Evolutionary conservation across 768 basidiomycete genomes (phyloP), one percentile per base, ranked within the genome.

Genomic region (Trametes coccinea): DNA sequence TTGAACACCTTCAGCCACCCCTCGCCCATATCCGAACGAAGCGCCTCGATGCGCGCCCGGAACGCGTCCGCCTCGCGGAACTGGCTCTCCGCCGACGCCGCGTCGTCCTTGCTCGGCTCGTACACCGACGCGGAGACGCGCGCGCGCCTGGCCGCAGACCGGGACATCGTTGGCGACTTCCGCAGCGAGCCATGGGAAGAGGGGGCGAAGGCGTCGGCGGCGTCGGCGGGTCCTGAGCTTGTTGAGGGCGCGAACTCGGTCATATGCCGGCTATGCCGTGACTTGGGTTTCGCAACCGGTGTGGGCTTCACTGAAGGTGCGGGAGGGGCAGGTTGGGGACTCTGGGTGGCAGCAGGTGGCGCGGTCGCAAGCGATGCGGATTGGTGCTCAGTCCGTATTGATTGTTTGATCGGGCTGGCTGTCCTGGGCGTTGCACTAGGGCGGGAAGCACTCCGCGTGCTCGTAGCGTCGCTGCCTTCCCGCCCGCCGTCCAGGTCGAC

Each of bases 21-120:
- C 27, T 95, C 93, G 2, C 93, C 93, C 81, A 95, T 93, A 69
- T 95, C 93, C 61, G 84, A 81, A 72, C 91, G 86, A 72, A 95
- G 68, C 16, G 87, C 87, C 77, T 95, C 93, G 53, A 95, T 89
- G 67, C 81, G 81, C 58, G 84, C 82, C 49, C 93, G 81, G 72
- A 90, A 92, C 46, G 85, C 81, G 59, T 92, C 92, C 29, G 82
- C 89, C 63, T 83, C 80, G 66, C 77, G 68, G 60, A 82, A 72
- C 69, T 79, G 76, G 30, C 65, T 63, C 61, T 69, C 60, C 67
- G 40, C 72, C 70, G 47, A 65, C 67, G 40, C 72, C 70, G 47
- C 66, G 64, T 55, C 71, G 48, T 55, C 71, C 37, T 47, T 56
- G 27, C 64, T 50, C 13, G 81, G 79, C 68, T 92, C 90, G 69